These are phyloP conservation scores for Triticum urartu DNA, from an alignment of 176 grass and related monocot genomes.

Conservation along the genomic window DNA sequence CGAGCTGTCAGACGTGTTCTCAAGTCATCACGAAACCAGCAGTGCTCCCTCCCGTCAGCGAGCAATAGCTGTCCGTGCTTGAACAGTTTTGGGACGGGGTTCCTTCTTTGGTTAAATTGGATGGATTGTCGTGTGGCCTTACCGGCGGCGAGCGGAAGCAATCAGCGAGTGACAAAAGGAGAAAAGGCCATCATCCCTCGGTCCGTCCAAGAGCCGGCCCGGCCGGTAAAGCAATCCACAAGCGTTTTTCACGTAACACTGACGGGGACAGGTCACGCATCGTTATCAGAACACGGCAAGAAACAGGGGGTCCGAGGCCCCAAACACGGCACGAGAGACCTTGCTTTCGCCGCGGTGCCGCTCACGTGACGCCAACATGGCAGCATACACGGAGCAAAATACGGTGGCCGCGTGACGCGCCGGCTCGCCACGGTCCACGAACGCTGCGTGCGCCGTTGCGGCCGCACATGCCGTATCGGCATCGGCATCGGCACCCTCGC, in stretches of 20 bases:
- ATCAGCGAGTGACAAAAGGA: not conserved
- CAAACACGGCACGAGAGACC: constrained; percentile 17
- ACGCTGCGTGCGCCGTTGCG: constrained; percentile 4
- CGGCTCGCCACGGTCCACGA: constrained; percentile 16
- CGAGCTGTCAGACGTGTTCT: not conserved
- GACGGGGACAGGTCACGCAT: constrained; percentile 18
- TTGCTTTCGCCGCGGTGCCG: constrained; percentile 6
- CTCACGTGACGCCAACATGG: constrained; percentile 30
- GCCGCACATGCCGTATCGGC: constrained; percentile 28
- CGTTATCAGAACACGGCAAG: constrained; percentile 23
- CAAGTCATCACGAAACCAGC: not conserved
- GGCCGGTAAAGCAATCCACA: constrained; percentile 8
- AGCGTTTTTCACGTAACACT: not conserved
- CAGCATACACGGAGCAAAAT: not conserved
- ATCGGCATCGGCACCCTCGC: not conserved
- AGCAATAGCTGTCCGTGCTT: not conserved
- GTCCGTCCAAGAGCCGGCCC: not conserved
- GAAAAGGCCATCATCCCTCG: not conserved
- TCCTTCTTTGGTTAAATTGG: not conserved
- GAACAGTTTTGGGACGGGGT: not conserved
- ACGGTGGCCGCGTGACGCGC: not conserved
- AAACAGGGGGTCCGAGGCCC: not conserved
- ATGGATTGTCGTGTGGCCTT: not conserved
- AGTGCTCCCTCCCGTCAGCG: not conserved
- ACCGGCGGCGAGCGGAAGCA: not conserved